Evolutionary conservation across 139 green algal species (phyloP), one percentile per base, ranked within the genome.

Genomic region (Chlorella sp.): DNA sequence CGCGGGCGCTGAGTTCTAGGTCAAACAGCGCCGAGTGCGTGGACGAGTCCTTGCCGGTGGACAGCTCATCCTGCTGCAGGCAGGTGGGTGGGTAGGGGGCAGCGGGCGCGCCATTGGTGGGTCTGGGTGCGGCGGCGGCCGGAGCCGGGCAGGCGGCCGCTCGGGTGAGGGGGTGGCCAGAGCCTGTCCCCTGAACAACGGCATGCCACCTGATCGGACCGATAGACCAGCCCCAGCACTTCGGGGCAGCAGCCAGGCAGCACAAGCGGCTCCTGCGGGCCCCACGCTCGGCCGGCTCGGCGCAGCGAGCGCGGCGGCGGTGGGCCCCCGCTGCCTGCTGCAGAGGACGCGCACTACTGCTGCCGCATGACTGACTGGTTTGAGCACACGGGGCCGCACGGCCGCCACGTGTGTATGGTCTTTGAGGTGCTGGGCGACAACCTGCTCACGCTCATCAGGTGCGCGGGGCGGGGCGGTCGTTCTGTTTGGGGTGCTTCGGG

Each of bases 361-460:
- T 92, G 91, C 60, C 84, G 88, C 13, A 89, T 99, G 54, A 80
- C 96, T 34, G 97, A 99, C 91, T 89, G 73, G 73, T 99, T 99
- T 90, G 94, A 98, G 77, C 97, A 99, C 87, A 76, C 36, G 2
- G 97, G 97, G 0, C 95, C 97, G 7, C 90, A 99, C 81, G 97
- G 97, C 14, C 87, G 72, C 17, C 97, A 99, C 87, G 94, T 99
- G 46, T 99, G 97, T 91, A 98, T 99, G 93, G 94, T 99, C 38
- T 99, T 99, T 85, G 97, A 99, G 91, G 90, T 95, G 69, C 87
- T 97, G 68, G 94, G 94, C 1, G 94, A 97, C 87, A 97, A 97
- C 86, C 86, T 97, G 79, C 83, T 97, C 67, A 85, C 93, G 22
- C 90, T 96, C 28, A 96, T 96, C 89, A 65, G 83, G 48, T 89